Base-by-base conservation (phyloP, 768 basidiomycete genomes). In the Suillus lakei region DNA sequence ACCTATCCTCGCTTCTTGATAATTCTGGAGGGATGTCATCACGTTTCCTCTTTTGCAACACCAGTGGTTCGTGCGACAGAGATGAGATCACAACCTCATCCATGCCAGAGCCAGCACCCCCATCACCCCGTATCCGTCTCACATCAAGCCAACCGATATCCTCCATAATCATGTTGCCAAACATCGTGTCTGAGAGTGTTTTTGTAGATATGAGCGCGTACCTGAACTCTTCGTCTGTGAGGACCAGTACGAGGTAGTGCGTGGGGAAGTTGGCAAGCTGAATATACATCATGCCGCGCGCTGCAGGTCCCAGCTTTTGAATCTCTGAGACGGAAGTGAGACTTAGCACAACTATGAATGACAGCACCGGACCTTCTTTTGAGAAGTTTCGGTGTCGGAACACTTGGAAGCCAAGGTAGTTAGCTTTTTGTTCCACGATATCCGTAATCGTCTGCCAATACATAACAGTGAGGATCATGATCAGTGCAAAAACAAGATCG, bases 161-260 rank as follows among this genome's bases (percentile, higher is more conserved):
- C 65, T 89, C 86, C 85, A 93, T 86, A 23, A 86, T 78, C 81
- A 93, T 83, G 63, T 83, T 85, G 6, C 82, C 79, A 70, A 84
- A 88, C 77, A 85, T 82, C 15, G 85, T 83, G 15, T 87, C 86
- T 0, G 82, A 73, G 16, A 87, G 73, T 8, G 85, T 78, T 68
- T 84, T 82, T 59, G 88, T 88, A 9, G 87, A 88, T 61, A 97
- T 90, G 44, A 97, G 82, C 8, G 94, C 96, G 72, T 91, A 96
- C 55, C 88, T 87, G 71, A 95, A 90, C 60, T 89, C 86, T 54
- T 88, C 83, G 65, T 94, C 91, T 0, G 88, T 88, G 67, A 95
- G 86, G 48, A 95, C 89, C 30, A 96, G 84, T 13, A 94, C 92
- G 46, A 98, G 87, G 74, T 94, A 95, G 73, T 96, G 91, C 53